Conservation (phyloP, 2,329 filamentous ascomycete species). For the Sporothrix schenckii region DNA sequence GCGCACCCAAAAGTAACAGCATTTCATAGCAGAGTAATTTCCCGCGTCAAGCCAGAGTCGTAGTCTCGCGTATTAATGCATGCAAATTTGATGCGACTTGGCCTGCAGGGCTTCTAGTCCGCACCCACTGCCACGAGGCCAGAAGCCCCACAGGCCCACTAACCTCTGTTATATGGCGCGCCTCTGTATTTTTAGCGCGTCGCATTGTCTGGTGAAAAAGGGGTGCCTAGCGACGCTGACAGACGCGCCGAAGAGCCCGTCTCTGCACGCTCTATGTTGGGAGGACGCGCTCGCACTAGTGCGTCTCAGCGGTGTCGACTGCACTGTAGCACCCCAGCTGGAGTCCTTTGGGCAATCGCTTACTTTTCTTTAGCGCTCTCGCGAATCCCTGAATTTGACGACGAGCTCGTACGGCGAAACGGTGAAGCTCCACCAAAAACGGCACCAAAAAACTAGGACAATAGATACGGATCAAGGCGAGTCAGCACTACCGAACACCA, state of each 20-base stretch:
- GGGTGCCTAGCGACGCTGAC: neutral
- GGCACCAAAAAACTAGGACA: conserved; percentile 11
- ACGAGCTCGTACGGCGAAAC: neutral
- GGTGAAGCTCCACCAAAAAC: conserved; percentile 19
- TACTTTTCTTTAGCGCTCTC: neutral
- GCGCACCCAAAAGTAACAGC: neutral
- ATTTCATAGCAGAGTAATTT: conserved; percentile 10
- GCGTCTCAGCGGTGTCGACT: neutral
- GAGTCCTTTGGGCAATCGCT: conserved; percentile 3
- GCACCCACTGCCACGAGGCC: conserved; percentile 22
- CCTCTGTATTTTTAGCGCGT: neutral
- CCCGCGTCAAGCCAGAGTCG: neutral
- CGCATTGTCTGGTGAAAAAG: neutral
- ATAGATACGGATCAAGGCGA: neutral
- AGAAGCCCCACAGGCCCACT: neutral
- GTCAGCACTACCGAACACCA: conserved; percentile 8
- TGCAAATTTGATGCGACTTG: too few species aligned
- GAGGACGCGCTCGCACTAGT: neutral
- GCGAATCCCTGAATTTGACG: neutral
- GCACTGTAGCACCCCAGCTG: neutral
- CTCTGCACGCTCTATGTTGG: neutral
- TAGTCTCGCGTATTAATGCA: neutral
- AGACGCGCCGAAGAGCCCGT: conserved; percentile 22
- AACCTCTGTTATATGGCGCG: neutral
- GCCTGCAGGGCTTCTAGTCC: neutral